A percentile compares a stretch with the other conserved stretches of the same genome.
Conservation (phyloP, 768 basidiomycete genomes). For the Macrolepiota albuminosa region DNA sequence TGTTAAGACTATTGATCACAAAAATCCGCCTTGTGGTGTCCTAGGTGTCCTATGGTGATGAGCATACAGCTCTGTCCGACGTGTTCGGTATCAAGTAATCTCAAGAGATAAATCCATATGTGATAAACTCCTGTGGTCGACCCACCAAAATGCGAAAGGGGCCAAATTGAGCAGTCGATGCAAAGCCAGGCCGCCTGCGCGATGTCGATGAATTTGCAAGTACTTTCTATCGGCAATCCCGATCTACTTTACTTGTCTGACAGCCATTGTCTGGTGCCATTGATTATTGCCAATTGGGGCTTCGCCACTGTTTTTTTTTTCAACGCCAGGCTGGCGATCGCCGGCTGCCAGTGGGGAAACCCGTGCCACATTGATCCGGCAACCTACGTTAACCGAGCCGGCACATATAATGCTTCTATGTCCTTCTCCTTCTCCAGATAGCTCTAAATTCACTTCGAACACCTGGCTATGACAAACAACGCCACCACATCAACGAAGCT, state of each 20-base stretch:
- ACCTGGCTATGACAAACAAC: slow-evolving; percentile 19
- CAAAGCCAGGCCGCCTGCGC: neutral
- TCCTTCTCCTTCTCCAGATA: neutral
- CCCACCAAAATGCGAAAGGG: too few relatives aligned
- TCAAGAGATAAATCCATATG: too few relatives aligned
- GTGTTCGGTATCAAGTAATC: neutral
- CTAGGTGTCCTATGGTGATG: neutral
- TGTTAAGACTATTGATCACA: neutral
- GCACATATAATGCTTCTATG: neutral
- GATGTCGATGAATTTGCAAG: neutral
- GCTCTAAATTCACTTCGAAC: neutral
- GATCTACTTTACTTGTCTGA: neutral
- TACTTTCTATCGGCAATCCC: neutral
- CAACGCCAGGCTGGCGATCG: neutral
- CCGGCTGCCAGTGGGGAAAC: neutral
- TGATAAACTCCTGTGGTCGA: too few relatives aligned
- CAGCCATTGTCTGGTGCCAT: too few relatives aligned
- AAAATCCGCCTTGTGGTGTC: neutral
- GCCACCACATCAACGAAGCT: slow-evolving; percentile 44
- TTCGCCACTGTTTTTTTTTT: neutral
- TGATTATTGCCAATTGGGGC: too few relatives aligned
- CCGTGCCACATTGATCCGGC: neutral
- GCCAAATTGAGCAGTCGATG: too few relatives aligned
- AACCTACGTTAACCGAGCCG: neutral
- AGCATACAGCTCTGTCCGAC: neutral